These are phyloP conservation scores for Penicillium sp. DNA, from an alignment of 2,329 filamentous ascomycete species.

Conservation along the genomic window DNA sequence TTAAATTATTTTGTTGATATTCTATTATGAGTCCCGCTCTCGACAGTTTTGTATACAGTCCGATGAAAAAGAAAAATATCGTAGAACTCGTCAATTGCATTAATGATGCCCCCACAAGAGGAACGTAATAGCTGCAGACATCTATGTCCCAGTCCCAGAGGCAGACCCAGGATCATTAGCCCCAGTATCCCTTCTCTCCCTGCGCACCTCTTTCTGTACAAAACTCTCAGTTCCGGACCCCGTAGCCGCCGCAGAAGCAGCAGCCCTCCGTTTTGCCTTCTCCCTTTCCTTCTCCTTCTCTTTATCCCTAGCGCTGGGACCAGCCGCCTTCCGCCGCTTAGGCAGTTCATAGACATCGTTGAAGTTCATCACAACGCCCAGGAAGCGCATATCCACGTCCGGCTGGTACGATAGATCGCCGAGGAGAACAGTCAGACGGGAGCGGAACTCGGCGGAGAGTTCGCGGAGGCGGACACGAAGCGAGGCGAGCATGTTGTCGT, in stretches of 20 bases:
- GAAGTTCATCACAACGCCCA: slow-evolving; percentile 98
- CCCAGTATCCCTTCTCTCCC: slow-evolving; percentile 24
- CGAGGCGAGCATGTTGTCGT: slow-evolving; percentile 67
- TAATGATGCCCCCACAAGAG: background rate
- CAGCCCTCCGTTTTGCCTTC: slow-evolving; percentile 25
- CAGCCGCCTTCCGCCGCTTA: slow-evolving; percentile 52
- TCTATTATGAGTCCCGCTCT: background rate
- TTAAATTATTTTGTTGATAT: too few species aligned
- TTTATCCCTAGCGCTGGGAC: slow-evolving; percentile 32
- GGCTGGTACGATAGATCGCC: slow-evolving; percentile 91
- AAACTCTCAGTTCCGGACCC: slow-evolving; percentile 18
- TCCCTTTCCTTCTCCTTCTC: slow-evolving; percentile 26
- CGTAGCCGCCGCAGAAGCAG: slow-evolving; percentile 9
- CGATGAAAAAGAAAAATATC: slow-evolving; percentile 5
- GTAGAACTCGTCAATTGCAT: slow-evolving; percentile 10
- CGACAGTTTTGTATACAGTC: slow-evolving; percentile 4
- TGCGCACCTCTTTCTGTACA: slow-evolving; percentile 23
- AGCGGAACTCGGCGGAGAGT: slow-evolving; percentile 72
- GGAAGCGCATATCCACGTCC: slow-evolving; percentile 90
- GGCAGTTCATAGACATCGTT: slow-evolving; percentile 91
- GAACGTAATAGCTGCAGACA: background rate
- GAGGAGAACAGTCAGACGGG: slow-evolving; percentile 73
- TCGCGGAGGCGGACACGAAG: slow-evolving; percentile 70
- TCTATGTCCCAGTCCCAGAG: background rate
- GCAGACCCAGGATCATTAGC: slow-evolving; percentile 1